These are phyloP conservation scores for Kodamaea neixiangensis DNA, from an alignment of 805 yeast species.

Conservation along the genomic window DNA sequence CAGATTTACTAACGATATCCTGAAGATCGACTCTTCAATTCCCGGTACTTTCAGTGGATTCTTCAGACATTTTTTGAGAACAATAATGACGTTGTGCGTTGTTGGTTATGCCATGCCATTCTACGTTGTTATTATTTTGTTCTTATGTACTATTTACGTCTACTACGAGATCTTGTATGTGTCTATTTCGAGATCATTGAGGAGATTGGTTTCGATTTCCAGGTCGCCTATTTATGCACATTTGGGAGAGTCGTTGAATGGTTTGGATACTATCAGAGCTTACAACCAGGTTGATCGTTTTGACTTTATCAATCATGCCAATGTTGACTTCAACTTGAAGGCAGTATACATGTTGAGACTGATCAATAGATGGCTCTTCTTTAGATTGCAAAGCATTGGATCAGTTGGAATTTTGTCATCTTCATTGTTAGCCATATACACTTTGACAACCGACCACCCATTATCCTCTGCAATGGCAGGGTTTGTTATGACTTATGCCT, in stretches of 20 bases:
- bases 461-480: conserved; percentile 64
- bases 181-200: conserved; percentile 29
- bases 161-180: conserved; percentile 26
- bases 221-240: conserved; percentile 32
- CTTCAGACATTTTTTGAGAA: conserved; percentile 17
- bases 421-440: conserved; percentile 45
- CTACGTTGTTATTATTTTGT: conserved; percentile 22
- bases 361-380: conserved; percentile 28
- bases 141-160: conserved; percentile 23
- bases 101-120: conserved; percentile 28
- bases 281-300: conserved; percentile 26
- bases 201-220: conserved; percentile 26
- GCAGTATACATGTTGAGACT: conserved; percentile 22
- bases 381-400: conserved; percentile 27
- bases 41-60: conserved; percentile 23
- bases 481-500: conserved; percentile 62
- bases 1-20: conserved; percentile 29
- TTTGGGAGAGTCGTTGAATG: conserved; percentile 30
- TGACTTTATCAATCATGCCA: conserved; percentile 21
- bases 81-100: conserved; percentile 23
- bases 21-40: conserved; percentile 24
- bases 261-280: conserved; percentile 30
- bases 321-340: conserved; percentile 23
- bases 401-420: conserved; percentile 23
- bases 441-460: conserved; percentile 41